Evolutionary conservation across 1,284 basidiomycete genomes (phyloP).

Genomic region (Malassezia yamatoensis): DNA sequence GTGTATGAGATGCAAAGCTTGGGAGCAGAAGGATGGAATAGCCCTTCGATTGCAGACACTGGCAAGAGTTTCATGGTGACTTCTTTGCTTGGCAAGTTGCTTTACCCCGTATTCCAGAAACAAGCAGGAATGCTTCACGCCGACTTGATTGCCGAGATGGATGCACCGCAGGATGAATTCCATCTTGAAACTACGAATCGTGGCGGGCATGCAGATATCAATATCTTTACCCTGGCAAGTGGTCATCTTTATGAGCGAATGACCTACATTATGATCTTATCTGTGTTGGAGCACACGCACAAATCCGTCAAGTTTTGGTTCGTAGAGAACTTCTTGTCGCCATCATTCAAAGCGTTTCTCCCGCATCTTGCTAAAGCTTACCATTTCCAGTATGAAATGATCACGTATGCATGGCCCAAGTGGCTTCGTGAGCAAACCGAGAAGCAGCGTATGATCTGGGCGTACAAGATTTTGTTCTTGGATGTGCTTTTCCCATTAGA

Average conservation of each 20-base stretch:
- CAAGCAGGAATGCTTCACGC: slow-evolving; percentile 65
- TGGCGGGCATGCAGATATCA: slow-evolving; percentile 59
- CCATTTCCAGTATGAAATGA: slow-evolving; percentile 85
- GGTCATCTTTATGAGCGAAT: slow-evolving; percentile 94
- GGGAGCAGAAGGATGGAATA: slow-evolving; percentile 63
- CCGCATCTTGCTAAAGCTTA: slow-evolving; percentile 82
- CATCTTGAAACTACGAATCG: background rate
- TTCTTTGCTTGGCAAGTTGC: slow-evolving; percentile 73
- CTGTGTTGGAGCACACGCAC: slow-evolving; percentile 83
- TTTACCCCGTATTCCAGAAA: slow-evolving; percentile 70
- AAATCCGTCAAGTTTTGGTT: slow-evolving; percentile 98
- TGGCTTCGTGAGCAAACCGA: slow-evolving; percentile 94
- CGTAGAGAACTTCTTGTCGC: slow-evolving; percentile 96
- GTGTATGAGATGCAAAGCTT: slow-evolving; percentile 74
- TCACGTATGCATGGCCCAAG: slow-evolving; percentile 97
- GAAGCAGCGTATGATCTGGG: slow-evolving; percentile 97
- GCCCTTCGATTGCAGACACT: slow-evolving; percentile 56
- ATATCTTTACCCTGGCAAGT: slow-evolving; percentile 96
- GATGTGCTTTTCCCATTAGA: slow-evolving; percentile 98
- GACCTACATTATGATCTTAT: slow-evolving; percentile 93
- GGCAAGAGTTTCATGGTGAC: slow-evolving; percentile 52
- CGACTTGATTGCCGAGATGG: slow-evolving; percentile 62
- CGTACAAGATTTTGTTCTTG: slow-evolving; percentile 95
- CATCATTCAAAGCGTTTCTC: slow-evolving; percentile 91
- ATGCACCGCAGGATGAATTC: slow-evolving; percentile 22